Percentiles rank a stretch among this genome's conserved stretches.
These are phyloP conservation scores for Myxozyma vanderwaltii DNA, from an alignment of 805 yeast species.

Conservation along the genomic window DNA sequence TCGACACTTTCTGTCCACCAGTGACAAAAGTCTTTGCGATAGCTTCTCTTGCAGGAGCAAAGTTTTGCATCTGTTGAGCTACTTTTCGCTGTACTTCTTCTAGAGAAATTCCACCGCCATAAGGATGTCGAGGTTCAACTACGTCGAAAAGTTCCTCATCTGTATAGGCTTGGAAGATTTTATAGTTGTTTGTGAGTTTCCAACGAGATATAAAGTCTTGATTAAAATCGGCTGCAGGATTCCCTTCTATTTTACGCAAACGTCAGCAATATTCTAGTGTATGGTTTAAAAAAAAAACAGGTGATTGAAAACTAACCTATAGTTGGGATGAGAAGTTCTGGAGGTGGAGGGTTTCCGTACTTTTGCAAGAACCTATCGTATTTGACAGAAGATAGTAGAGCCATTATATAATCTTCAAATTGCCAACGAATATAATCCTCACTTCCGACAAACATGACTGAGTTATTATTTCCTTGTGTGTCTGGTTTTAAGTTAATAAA, in stretches of 20 bases:
- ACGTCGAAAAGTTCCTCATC: constrained; percentile 72
- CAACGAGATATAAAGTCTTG: constrained; percentile 54
- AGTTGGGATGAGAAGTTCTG: constrained; percentile 39
- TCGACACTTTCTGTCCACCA: constrained; percentile 36
- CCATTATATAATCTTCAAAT: constrained; percentile 86
- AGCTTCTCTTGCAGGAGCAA: constrained; percentile 37
- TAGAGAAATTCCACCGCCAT: constrained; percentile 35
- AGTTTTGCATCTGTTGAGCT: constrained; percentile 33
- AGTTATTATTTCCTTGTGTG: constrained; percentile 47
- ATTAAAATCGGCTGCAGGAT: constrained; percentile 50
- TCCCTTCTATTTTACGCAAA: constrained; percentile 37
- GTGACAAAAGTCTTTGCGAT: constrained; percentile 36
- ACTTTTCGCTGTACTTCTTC: constrained; percentile 36
- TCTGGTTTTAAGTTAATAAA: constrained; percentile 31
- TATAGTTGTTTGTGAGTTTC: constrained; percentile 57
- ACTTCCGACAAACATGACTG: constrained; percentile 62
- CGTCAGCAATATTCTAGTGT: background rate
- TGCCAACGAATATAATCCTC: constrained; percentile 87
- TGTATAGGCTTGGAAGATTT: constrained; percentile 56
- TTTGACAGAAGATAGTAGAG: constrained; percentile 71
- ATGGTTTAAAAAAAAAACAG: background rate
- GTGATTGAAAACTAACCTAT: constrained; percentile 15
- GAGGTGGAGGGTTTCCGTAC: constrained; percentile 46
- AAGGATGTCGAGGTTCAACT: constrained; percentile 52
- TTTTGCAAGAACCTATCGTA: constrained; percentile 57